Conservation (phyloP, 1,284 basidiomycete species). For the Heterobasidion parviporum region DNA sequence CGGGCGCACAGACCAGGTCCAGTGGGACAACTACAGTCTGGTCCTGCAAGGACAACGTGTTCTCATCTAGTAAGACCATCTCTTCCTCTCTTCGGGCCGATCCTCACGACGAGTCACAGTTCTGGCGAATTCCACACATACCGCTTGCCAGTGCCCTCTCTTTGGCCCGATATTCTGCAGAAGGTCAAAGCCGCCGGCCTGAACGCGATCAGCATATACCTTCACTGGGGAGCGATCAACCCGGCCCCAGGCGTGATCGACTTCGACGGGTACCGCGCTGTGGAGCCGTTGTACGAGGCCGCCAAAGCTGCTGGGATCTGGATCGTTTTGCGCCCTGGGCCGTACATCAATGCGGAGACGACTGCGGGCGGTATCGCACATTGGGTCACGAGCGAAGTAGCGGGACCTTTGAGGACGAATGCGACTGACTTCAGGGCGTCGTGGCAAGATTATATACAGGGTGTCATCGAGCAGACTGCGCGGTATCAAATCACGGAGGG, state of each 20-base stretch:
- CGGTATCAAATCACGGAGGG: constrained; percentile 63
- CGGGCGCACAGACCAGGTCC: constrained; percentile 30
- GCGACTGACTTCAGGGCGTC: constrained; percentile 58
- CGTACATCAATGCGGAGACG: constrained; percentile 76
- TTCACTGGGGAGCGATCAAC: constrained; percentile 68
- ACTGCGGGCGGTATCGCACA: constrained; percentile 75
- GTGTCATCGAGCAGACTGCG: constrained; percentile 50
- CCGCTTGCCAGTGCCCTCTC: constrained; percentile 66
- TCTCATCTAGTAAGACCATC: constrained; percentile 16
- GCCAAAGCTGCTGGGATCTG: constrained; percentile 37
- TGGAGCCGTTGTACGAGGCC: constrained; percentile 51
- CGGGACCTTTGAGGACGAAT: constrained; percentile 61
- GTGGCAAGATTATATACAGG: constrained; percentile 65
- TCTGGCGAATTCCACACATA: constrained; percentile 81
- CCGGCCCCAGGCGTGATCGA: constrained; percentile 69
- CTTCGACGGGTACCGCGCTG: constrained; percentile 59
- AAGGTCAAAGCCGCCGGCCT: constrained; percentile 78
- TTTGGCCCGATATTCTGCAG: constrained; percentile 80
- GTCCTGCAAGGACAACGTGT: constrained; percentile 42
- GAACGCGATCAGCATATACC: constrained; percentile 69
- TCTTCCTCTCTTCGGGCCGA: not conserved
- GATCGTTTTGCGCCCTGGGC: constrained; percentile 38
- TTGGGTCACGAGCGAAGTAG: constrained; percentile 66
- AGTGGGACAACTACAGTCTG: constrained; percentile 53
- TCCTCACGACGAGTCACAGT: constrained; percentile 16